Evolutionary conservation across 2,329 filamentous ascomycete genomes (phyloP), one percentile per base, ranked within the genome.

Genomic region (Sporothrix pallida): DNA sequence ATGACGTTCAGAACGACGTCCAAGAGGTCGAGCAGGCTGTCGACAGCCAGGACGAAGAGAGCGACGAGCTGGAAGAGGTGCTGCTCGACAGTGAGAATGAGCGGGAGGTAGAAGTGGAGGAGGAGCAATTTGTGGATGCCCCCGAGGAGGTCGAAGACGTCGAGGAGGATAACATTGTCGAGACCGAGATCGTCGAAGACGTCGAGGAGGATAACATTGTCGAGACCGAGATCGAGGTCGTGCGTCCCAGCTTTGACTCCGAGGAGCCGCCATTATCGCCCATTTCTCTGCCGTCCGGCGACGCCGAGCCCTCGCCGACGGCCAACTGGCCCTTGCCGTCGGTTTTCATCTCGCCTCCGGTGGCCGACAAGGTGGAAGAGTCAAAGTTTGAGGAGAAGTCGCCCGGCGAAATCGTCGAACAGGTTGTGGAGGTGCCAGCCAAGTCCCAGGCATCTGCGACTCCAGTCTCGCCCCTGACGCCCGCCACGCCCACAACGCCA

Each of bases 241-340:
- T 42, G 17, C 48, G 48, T 15, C 9, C 48, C 65, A 68, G 48
- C 48, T 54, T 54, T 9, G 48, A 37, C 26, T 54, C 48, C 17
- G 26, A 60, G 12, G 56, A 54, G 54, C 46, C 48, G 50, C 71
- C 71, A 1, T 48, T 72, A 15, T 72, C 56, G 23, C 60, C 71
- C 31, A 48, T 72, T 4, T 67, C 70, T 2, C 44, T 56, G 67
- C 62, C 72, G 1, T 5, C 44, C 3, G 68, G 54, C 10, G 73
- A 54, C 23, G 62, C 70, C 46, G 72, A 74, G 12, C 72, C 74
- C 7, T 75, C 76, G 17, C 31, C 63, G 8, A 54, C 73, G 10
- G 71, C 76, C 12, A 75, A 76, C 74, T 77, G 76, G 76, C 76
- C 76, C 17, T 73, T 77, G 42, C 76, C 75, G 1, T 1, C 69